A percentile compares a stretch with the other conserved stretches of the same genome.
These are phyloP conservation scores for Russula abietina DNA, from an alignment of 768 basidiomycete genomes.

Conservation along the genomic window DNA sequence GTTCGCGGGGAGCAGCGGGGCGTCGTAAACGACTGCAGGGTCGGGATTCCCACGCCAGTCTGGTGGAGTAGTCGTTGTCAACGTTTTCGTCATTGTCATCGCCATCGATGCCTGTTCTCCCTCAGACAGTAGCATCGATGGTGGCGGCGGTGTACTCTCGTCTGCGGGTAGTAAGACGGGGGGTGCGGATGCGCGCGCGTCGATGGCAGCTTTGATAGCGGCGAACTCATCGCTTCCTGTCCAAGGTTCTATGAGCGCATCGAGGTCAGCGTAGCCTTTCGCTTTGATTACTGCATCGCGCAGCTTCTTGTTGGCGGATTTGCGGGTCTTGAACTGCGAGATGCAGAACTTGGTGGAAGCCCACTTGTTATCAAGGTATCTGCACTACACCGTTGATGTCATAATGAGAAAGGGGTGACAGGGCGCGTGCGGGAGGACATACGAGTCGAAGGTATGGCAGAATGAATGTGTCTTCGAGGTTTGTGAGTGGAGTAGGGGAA, in stretches of 20 bases:
- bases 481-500: constrained; percentile 55
- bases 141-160: background rate
- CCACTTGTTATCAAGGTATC: constrained; percentile 76
- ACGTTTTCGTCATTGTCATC: background rate
- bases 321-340: constrained; percentile 71
- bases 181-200: constrained; percentile 9
- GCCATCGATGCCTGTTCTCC: background rate
- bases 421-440: constrained; percentile 31
- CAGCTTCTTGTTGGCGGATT: constrained; percentile 51
- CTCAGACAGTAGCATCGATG: background rate
- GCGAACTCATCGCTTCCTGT: constrained; percentile 26
- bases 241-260: constrained; percentile 22
- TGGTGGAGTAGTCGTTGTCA: constrained; percentile 14
- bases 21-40: constrained; percentile 16
- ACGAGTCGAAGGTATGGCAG: constrained; percentile 74
- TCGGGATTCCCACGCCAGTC: constrained; percentile 26
- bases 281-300: constrained; percentile 50
- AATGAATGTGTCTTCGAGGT: constrained; percentile 63
- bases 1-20: constrained; percentile 23
- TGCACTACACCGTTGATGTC: constrained; percentile 39
- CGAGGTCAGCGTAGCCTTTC: constrained; percentile 44
- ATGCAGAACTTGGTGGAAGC: constrained; percentile 84
- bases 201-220: constrained; percentile 19
- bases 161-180: constrained; percentile 15
- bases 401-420: background rate